Base-by-base conservation (phyloP, 495 filamentous ascomycete genomes). In the Cryomyces antarcticus region DNA sequence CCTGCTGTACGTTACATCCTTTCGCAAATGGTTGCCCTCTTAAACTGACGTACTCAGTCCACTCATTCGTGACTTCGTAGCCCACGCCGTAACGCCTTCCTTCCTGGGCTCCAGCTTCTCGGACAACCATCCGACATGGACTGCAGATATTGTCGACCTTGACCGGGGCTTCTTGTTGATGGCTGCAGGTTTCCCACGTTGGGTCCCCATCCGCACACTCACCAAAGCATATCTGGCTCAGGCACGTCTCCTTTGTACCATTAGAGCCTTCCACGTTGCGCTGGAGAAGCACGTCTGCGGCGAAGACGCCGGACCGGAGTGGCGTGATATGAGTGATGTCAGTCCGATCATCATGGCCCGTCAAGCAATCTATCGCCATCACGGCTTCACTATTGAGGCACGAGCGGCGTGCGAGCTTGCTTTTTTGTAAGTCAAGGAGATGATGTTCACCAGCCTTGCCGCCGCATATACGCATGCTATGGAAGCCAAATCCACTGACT, bases 31-130 rank as follows among this genome's bases (percentile, higher is more conserved):
- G 5, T 17, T 38, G 7, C 43, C n/a, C 9, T 30, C 43, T 43
- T 7, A 46, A 24, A 10, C 37, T 39, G 10, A 9, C 7, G 37
- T 46, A 4, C 27, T 41, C 9, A 56, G 50, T 46, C 54, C 62
- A 9, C 65, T 80, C 5, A 55, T 77, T 31, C 60, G 65, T 39
- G 60, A 65, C 43, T 77, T 75, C 51, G 53, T 72, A 4, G 72
- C 66, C 5, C 60, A 69, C 37, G 56, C 64, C 31, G 61, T 65
- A n/a, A 60, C 67, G 7, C 60, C 63, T 5, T 53, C 67, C 4
- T 41, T 79, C n/a, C 64, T 73, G 49, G 75, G 75, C 7, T 54
- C 62, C 17, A 57, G 67, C 3, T 65, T 80, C 41, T 36, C 72
- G 30, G 71, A 75, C 31, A 64, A 62, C 33, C 71, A 71, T 49